phyloP scores from a whole-genome alignment of 1,284 basidiomycete species.

The Neotropicomus parvogracilis region DNA sequence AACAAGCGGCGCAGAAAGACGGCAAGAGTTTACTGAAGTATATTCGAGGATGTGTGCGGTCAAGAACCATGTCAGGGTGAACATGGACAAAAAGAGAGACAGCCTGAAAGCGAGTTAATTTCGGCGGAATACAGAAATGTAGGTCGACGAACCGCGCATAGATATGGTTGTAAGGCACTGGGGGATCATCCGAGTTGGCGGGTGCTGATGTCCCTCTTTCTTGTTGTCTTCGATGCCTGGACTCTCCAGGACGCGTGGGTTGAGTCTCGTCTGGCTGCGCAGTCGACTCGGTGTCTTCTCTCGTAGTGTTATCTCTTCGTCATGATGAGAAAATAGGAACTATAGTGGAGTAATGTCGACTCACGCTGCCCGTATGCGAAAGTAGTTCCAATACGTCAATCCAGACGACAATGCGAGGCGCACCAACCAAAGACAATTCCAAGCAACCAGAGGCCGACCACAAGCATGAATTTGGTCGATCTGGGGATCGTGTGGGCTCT shows the following conservation, averaged over 20 bases:
- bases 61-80: constrained; percentile 76
- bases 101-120: constrained; percentile 39
- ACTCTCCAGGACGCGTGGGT: constrained; percentile 15
- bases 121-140: background rate
- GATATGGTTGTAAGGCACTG: constrained; percentile 33
- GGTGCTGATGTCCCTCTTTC: constrained; percentile 22
- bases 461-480: constrained; percentile 65
- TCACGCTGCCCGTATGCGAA: constrained; percentile 45
- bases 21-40: constrained; percentile 67
- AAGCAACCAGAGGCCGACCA: constrained; percentile 62
- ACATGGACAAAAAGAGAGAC: constrained; percentile 58
- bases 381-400: constrained; percentile 61
- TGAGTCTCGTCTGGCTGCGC: constrained; percentile 17
- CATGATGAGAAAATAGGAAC: constrained; percentile 11
- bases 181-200: constrained; percentile 25
- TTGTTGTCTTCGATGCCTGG: constrained; percentile 25
- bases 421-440: constrained; percentile 67
- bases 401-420: constrained; percentile 50
- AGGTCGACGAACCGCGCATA: constrained; percentile 38
- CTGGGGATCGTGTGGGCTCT: constrained; percentile 45
- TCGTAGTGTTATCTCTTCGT: constrained; percentile 24
- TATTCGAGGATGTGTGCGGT: constrained; percentile 75
- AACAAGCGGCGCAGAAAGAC: constrained; percentile 65
- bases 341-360: constrained; percentile 13
- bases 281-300: constrained; percentile 30